Percentiles rank a stretch among this genome's conserved stretches.
phyloP scores from a whole-genome alignment of 257 asterid species.

The Capsicum chinense region DNA sequence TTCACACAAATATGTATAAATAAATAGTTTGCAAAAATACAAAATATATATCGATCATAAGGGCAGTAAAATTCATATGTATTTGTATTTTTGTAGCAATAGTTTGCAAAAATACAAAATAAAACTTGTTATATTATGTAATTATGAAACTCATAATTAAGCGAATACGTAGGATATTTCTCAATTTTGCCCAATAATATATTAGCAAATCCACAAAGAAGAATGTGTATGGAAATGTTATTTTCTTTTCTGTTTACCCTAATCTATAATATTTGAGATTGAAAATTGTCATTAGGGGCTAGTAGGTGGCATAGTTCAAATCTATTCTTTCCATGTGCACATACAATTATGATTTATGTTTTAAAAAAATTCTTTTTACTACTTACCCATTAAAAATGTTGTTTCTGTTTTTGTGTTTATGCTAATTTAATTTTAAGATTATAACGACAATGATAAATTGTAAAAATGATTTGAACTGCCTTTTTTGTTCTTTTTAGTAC shows the following conservation, averaged over 20 bases:
- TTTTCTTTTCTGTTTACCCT: neutral
- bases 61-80: too few species aligned
- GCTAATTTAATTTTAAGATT: neutral
- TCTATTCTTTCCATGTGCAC: neutral
- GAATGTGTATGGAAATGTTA: neutral
- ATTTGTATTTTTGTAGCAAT: too few species aligned
- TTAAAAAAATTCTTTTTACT: neutral
- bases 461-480: conserved; percentile 30
- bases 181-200: too few species aligned
- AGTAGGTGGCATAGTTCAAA: conserved; percentile 17
- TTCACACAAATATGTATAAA: too few species aligned
- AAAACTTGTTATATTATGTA: too few species aligned
- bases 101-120: too few species aligned
- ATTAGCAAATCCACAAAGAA: neutral
- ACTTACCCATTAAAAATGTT: conserved; percentile 29
- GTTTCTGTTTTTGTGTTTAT: conserved; percentile 24
- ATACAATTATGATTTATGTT: neutral
- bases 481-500: conserved; percentile 14
- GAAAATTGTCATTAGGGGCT: neutral
- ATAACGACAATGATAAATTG: conserved; percentile 20
- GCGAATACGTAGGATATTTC: too few species aligned
- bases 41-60: too few species aligned
- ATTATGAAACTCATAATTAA: too few species aligned
- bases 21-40: too few species aligned
- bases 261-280: neutral